Percentiles rank a stretch among this genome's conserved stretches.
Evolutionary conservation across 2,329 filamentous ascomycete genomes (phyloP).

Genomic region (Colletotrichum trifolii): DNA sequence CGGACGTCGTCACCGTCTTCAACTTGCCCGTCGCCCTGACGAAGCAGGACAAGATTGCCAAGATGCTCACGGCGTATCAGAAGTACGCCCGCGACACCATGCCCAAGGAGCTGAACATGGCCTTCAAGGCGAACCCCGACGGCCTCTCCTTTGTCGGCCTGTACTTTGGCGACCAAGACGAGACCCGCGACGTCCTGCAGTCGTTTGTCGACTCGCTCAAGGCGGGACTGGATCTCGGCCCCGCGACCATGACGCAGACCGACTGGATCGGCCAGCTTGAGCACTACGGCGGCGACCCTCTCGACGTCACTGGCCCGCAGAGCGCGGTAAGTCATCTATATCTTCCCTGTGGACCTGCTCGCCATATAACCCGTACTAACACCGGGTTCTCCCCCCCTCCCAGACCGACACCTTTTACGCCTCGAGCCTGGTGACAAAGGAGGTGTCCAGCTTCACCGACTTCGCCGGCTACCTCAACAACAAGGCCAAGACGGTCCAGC

Average conservation of each 20-base stretch:
- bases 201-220: conserved; percentile 12
- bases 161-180: conserved; percentile 41
- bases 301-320: conserved; percentile 43
- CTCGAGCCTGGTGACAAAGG: conserved; percentile 44
- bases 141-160: conserved; percentile 42
- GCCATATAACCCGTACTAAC: not conserved
- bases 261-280: conserved; percentile 43
- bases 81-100: conserved; percentile 38
- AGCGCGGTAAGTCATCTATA: conserved; percentile 20
- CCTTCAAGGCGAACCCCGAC: conserved; percentile 33
- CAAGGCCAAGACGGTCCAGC: conserved; percentile 38
- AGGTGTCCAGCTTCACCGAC: conserved; percentile 40
- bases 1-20: conserved; percentile 45
- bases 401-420: conserved; percentile 46
- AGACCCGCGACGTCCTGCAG: conserved; percentile 29
- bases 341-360: too few relatives aligned
- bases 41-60: not conserved
- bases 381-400: rapidly evolving
- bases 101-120: conserved; percentile 44
- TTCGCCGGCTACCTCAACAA: conserved; percentile 44
- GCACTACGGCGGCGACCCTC: conserved; percentile 22
- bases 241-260: not conserved
- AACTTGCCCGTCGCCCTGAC: conserved; percentile 11
- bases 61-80: conserved; percentile 39
- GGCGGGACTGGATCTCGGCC: conserved; percentile 11